These are phyloP conservation scores for Metschnikowia noctiluminum DNA, from an alignment of 805 yeast species.

Conservation along the genomic window DNA sequence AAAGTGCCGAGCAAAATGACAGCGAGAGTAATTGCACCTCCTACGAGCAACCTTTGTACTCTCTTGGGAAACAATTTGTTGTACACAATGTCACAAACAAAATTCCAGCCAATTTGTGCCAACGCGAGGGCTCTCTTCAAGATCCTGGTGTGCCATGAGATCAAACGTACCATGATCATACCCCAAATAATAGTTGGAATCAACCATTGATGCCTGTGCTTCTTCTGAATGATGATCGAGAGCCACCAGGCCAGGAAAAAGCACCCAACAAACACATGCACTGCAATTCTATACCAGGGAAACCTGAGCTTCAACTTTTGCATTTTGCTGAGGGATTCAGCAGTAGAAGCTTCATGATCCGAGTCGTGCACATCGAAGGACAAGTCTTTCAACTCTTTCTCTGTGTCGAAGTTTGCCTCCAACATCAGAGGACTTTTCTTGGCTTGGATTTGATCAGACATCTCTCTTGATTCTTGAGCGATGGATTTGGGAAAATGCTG, in stretches of 20 bases:
- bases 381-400: conserved; percentile 3
- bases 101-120: conserved; percentile 24
- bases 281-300: conserved; percentile 16
- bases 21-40: conserved; percentile 42
- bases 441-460: conserved; percentile 6
- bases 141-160: conserved; percentile 46
- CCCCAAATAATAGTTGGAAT: conserved; percentile 55
- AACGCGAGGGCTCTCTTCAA: conserved; percentile 14
- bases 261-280: conserved; percentile 20
- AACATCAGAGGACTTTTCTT: conserved; percentile 3
- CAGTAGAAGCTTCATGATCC: conserved; percentile 8
- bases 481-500: background rate
- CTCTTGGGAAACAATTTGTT: conserved; percentile 39
- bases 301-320: conserved; percentile 13
- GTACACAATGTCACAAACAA: conserved; percentile 31
- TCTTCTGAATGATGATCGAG: conserved; percentile 48
- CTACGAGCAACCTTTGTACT: conserved; percentile 39
- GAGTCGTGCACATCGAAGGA: conserved; percentile 10
- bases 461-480: background rate
- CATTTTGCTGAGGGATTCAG: conserved; percentile 2
- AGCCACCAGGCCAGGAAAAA: conserved; percentile 43
- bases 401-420: conserved; percentile 5
- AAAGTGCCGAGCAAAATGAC: conserved; percentile 55
- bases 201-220: conserved; percentile 51
- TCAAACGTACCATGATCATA: conserved; percentile 47